phyloP scores from a whole-genome alignment of 345 rosid species.

The Abelmoschus esculentus region DNA sequence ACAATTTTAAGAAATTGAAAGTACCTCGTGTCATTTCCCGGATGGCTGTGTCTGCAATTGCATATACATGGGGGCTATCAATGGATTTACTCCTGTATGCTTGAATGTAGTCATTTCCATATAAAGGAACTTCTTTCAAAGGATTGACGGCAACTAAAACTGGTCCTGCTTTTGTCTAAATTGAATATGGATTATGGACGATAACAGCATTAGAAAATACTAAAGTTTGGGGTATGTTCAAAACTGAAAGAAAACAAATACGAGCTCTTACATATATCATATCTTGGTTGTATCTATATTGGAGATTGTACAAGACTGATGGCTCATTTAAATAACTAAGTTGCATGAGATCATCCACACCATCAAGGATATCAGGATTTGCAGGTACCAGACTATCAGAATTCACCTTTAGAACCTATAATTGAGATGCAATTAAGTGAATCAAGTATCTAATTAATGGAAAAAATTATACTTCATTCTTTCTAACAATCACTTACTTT shows the following conservation, averaged over 20 bases:
- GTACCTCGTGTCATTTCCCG: slow-evolving; percentile 95
- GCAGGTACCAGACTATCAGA: slow-evolving; percentile 72
- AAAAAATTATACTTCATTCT: slow-evolving; percentile 11
- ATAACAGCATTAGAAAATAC: slow-evolving; percentile 10
- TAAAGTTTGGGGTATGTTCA: slow-evolving; percentile 1
- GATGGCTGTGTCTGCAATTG: slow-evolving; percentile 92
- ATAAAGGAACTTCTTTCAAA: slow-evolving; percentile 79
- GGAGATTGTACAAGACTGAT: slow-evolving; percentile 84
- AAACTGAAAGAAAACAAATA: slow-evolving; percentile 10
- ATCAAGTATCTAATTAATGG: slow-evolving; percentile 11
- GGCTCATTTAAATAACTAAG: slow-evolving; percentile 98
- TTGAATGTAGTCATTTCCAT: slow-evolving; percentile 71
- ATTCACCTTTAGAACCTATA: slow-evolving; percentile 60
- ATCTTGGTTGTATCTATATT: slow-evolving; percentile 76
- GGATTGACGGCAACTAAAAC: slow-evolving; percentile 95
- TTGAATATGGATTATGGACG: slow-evolving; percentile 17
- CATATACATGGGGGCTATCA: slow-evolving; percentile 28
- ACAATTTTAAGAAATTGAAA: slow-evolving; percentile 16
- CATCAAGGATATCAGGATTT: slow-evolving; percentile 98
- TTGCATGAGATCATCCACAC: slow-evolving; percentile 97
- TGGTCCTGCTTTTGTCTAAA: slow-evolving; percentile 97
- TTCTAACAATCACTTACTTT: slow-evolving; percentile 45
- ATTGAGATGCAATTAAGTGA: slow-evolving; percentile 3
- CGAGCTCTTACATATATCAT: slow-evolving; percentile 84
- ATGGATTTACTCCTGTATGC: slow-evolving; percentile 71